Conservation (phyloP, 805 yeast species). For the Candida xiaguanensis region DNA sequence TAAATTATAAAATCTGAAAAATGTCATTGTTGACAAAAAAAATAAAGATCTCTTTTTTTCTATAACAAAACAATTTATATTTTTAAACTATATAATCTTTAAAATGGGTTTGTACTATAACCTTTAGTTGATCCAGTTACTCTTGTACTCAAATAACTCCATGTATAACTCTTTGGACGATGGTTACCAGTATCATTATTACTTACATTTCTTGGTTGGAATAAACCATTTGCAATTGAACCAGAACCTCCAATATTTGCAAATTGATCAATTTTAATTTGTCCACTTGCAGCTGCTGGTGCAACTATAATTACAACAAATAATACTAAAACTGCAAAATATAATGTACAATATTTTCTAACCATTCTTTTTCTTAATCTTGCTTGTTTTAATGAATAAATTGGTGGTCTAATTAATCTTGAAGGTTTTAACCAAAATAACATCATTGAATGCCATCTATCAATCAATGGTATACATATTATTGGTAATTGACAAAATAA, state of each 20-base stretch:
- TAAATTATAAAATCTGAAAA: constrained; percentile 13
- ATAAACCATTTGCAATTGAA: constrained; percentile 57
- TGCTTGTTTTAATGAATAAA: constrained; percentile 93
- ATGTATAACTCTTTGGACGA: constrained; percentile 20
- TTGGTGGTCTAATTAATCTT: constrained; percentile 96
- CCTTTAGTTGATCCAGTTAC: constrained; percentile 39
- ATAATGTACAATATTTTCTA: constrained; percentile 82
- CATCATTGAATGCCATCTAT: constrained; percentile 97
- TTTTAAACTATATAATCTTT: constrained; percentile 2
- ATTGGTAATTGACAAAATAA: constrained; percentile 88
- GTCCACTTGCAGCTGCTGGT: constrained; percentile 81
- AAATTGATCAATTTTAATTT: constrained; percentile 38
- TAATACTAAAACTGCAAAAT: constrained; percentile 62
- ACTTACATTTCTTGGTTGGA: constrained; percentile 82
- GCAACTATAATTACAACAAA: constrained; percentile 80
- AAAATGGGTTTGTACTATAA: constrained; percentile 54
- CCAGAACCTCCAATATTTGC: constrained; percentile 15
- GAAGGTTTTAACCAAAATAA: constrained; percentile 98
- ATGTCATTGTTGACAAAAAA: constrained; percentile 11
- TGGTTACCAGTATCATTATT: constrained; percentile 74
- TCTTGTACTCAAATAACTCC: constrained; percentile 46
- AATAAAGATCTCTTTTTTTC: too few relatives aligned
- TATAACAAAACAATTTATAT: constrained; percentile 4
- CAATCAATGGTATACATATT: constrained; percentile 79
- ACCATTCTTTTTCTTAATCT: constrained; percentile 97